phyloP scores from a whole-genome alignment of 1,139 yeast genomes.

The Kluyveromyces sp. region DNA sequence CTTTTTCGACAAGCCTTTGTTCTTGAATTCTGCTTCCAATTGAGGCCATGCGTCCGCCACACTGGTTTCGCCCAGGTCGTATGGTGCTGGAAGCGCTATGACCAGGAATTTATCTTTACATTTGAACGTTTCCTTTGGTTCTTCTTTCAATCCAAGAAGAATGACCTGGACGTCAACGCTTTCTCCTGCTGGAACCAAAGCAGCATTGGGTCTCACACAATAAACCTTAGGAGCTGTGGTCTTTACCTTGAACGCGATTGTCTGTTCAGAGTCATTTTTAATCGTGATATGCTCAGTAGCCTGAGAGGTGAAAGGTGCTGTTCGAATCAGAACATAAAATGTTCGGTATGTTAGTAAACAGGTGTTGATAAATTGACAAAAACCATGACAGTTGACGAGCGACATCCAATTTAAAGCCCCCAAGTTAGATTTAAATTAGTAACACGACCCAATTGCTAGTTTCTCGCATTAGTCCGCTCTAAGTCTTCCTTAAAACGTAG shows the following conservation, averaged over 20 bases:
- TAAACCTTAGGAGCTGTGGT: constrained; percentile 96
- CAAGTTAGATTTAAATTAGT: no score
- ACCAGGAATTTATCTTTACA: constrained; percentile 91
- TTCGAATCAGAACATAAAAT: no score
- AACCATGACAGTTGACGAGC: no score
- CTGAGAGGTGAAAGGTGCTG: constrained; percentile 62
- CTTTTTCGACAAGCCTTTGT: constrained; percentile 60
- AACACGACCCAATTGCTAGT: no score
- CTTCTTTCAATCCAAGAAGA: constrained; percentile 74
- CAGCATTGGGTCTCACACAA: constrained; percentile 94
- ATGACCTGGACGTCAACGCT: constrained; percentile 70
- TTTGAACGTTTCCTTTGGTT: constrained; percentile 64
- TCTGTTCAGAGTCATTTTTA: constrained; percentile 52
- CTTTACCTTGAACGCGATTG: constrained; percentile 89
- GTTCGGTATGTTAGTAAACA: neutral
- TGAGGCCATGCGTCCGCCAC: constrained; percentile 70
- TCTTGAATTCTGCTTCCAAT: constrained; percentile 57
- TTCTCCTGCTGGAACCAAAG: constrained; percentile 69
- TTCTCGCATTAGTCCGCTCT: no score
- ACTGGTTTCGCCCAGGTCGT: constrained; percentile 43
- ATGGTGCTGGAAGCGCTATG: constrained; percentile 72
- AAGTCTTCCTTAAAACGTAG: no score
- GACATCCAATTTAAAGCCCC: no score
- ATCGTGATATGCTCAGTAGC: constrained; percentile 64
- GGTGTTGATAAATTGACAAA: neutral